Evolutionary conservation across 106 monocot genomes (phyloP).

Genomic region (Iris macrosiphon): DNA sequence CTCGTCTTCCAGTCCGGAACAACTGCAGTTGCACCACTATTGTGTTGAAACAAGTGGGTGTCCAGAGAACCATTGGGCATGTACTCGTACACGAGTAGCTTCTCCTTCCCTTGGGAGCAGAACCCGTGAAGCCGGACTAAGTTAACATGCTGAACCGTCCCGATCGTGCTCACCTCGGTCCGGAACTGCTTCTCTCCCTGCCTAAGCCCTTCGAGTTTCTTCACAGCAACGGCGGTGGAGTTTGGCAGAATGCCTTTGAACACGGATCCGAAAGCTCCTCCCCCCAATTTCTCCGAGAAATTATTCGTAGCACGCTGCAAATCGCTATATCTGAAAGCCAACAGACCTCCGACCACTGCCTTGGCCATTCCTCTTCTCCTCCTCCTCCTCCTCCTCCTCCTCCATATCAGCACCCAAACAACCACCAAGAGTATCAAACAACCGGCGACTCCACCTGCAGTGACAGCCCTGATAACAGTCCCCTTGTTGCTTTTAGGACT

Average conservation of each 20-base stretch:
- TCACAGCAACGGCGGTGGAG: slow-evolving; percentile 24
- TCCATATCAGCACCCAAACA: not conserved
- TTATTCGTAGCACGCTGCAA: slow-evolving; percentile 28
- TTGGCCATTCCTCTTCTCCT: not conserved
- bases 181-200: slow-evolving; percentile 51
- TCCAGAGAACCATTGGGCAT: slow-evolving; percentile 29
- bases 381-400: slow-evolving; percentile 3
- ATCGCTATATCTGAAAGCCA: slow-evolving; percentile 17
- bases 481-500: slow-evolving; percentile 4
- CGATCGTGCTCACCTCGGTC: slow-evolving; percentile 32
- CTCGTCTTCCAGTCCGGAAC: slow-evolving; percentile 20
- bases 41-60: not conserved
- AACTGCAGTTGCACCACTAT: not conserved
- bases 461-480: not conserved
- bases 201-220: slow-evolving; percentile 26
- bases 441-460: not conserved
- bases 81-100: slow-evolving; percentile 29
- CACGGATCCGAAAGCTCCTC: slow-evolving; percentile 35
- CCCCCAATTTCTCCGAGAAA: slow-evolving; percentile 34
- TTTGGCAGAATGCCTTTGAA: slow-evolving; percentile 22
- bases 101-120: slow-evolving; percentile 28
- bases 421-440: not conserved
- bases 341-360: not conserved
- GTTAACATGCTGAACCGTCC: slow-evolving; percentile 34
- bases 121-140: slow-evolving; percentile 34